These are phyloP conservation scores for Gyromitra esculenta DNA, from an alignment of 2,329 filamentous ascomycete species.

Conservation along the genomic window DNA sequence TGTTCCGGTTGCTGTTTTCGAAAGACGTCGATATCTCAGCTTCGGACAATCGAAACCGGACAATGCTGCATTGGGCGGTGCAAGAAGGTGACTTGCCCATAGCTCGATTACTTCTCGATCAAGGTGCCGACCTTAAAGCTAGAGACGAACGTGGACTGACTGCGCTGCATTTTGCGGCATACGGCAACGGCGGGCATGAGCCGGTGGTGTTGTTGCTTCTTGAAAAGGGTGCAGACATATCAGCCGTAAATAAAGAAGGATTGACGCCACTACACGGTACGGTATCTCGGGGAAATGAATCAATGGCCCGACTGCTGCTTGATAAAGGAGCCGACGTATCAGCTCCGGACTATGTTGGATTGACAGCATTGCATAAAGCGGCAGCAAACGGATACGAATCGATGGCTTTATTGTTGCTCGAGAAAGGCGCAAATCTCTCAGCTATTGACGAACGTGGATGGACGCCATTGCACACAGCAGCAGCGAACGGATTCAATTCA, in stretches of 20 bases:
- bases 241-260: background rate
- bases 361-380: conserved; percentile 13
- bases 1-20: conserved; percentile 9
- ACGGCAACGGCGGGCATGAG: background rate
- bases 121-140: background rate
- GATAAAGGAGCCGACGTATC: background rate
- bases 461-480: conserved; percentile 10
- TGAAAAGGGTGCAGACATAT: background rate
- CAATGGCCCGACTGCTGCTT: conserved; percentile 7
- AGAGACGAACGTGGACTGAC: background rate
- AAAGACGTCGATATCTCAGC: conserved; percentile 3
- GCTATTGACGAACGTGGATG: conserved; percentile 1
- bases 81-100: conserved; percentile 2
- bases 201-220: background rate
- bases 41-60: background rate
- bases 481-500: background rate
- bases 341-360: background rate
- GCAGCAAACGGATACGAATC: background rate
- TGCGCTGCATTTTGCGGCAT: conserved; percentile 3
- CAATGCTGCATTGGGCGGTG: conserved; percentile 15
- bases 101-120: conserved; percentile 13
- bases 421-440: conserved; percentile 3
- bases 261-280: conserved; percentile 11
- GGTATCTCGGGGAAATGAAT: background rate
- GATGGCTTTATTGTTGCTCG: background rate